Base-by-base conservation (phyloP, 306 rosid species). In the Vigna nakashimae region DNA sequence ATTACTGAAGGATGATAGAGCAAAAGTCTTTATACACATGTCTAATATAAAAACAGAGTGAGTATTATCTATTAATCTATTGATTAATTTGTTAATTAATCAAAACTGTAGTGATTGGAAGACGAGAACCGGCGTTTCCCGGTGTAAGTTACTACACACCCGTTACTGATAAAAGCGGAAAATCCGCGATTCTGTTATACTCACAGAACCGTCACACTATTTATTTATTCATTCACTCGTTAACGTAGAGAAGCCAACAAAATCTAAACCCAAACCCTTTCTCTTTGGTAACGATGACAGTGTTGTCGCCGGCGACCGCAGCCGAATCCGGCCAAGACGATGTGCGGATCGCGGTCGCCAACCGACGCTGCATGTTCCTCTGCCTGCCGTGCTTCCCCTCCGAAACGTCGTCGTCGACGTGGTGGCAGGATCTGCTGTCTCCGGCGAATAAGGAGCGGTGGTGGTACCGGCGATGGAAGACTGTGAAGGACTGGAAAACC, bases 401-500 rank as follows among this genome's bases (percentile, higher is more conserved):
- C 7, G 73, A 58, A 64, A 73, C 65, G 17, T 71, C 69, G 17
- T 69, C 63, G 15, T 40, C 66, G 20, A 48, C 55, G 4, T 78
- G 86, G 85, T 90, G 89, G 87, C 73, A 89, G 85, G 57, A 80
- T 30, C 73, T 93, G 18, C 82, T 73, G 9, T 20, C 84, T 2
- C 50, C 84, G 11, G 87, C 67, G 16, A 74, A 34, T 52, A 81
- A 83, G 16, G 84, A 60, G 1, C 73, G 45, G 17, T 89, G 97
- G 92, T 88, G 88, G 88, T 82, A 46, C 1, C 73, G 45, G 28
- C 88, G 95, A 88, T 88, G 89, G 88, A 93, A 11, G 78, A 87
- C 40, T 77, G 15, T 89, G n/a, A 85, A 89, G 0, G 87, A 83
- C 12, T 93, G 94, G 98, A 93, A 87, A 80, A 91, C 92, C 12